Evolutionary conservation across 257 asterid species (phyloP).

Genomic region (Solanum bukasovii): DNA sequence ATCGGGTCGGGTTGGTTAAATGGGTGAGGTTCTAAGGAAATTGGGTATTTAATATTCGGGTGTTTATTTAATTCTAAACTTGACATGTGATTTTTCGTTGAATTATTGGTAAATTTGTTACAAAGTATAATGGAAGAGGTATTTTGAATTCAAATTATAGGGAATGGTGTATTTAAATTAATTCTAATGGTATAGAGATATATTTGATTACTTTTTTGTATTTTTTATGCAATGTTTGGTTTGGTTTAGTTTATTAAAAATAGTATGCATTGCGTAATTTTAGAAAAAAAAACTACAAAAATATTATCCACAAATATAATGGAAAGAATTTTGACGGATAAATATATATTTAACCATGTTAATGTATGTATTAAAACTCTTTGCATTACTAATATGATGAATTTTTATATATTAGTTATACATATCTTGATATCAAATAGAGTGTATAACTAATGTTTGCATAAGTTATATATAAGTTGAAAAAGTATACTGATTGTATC

Average conservation of each 20-base stretch:
- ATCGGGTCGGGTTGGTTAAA: not conserved
- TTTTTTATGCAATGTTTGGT: not conserved
- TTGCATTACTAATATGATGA: not conserved
- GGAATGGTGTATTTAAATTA: not conserved
- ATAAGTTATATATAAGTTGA: no score
- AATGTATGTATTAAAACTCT: not conserved
- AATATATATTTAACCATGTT: no score
- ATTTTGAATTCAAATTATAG: no score
- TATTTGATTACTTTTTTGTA: no score
- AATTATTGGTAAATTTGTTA: no score
- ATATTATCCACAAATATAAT: not conserved
- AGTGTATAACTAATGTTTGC: no score
- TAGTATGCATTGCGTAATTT: no score
- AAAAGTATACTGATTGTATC: no score
- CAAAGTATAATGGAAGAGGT: not conserved
- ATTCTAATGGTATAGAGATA: not conserved
- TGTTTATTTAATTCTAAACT: not conserved
- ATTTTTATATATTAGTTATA: no score
- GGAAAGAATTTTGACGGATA: not conserved
- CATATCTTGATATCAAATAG: no score
- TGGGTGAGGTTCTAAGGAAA: not conserved
- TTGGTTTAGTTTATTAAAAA: not conserved
- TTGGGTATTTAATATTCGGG: not conserved
- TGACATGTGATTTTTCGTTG: not conserved
- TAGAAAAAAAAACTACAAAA: no score